Evolutionary conservation across 2,329 filamentous ascomycete species (phyloP).

Genomic region (Exophiala bonariae): DNA sequence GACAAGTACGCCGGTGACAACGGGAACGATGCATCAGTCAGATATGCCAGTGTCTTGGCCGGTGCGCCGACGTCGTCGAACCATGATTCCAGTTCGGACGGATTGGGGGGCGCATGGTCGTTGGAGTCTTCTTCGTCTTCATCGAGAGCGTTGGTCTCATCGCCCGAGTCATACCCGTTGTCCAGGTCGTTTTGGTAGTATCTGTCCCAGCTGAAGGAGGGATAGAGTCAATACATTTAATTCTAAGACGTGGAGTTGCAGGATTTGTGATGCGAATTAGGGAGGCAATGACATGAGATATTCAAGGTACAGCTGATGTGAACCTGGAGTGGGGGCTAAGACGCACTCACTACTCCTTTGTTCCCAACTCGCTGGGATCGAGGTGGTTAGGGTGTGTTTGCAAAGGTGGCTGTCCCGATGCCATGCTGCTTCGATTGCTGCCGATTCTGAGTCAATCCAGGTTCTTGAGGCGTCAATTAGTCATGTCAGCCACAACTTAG

Average conservation of each 20-base stretch:
- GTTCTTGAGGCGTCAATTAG: too few species aligned
- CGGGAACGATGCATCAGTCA: conserved; percentile 53
- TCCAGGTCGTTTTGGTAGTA: conserved; percentile 45
- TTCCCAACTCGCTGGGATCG: conserved; percentile 77
- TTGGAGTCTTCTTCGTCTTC: conserved; percentile 70
- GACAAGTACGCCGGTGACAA: conserved; percentile 36
- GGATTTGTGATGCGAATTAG: too few species aligned
- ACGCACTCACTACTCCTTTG: conserved; percentile 77
- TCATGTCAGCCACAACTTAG: too few species aligned
- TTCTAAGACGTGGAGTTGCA: too few species aligned
- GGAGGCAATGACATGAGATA: too few species aligned
- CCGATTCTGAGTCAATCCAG: too few species aligned
- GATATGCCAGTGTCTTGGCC: conserved; percentile 71
- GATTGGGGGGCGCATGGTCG: conserved; percentile 67
- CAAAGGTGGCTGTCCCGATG: conserved; percentile 25
- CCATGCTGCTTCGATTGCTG: background rate
- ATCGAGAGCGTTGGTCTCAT: conserved; percentile 49
- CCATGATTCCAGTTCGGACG: conserved; percentile 78
- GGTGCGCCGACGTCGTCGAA: conserved; percentile 93
- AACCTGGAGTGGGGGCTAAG: too few species aligned
- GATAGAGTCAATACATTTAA: background rate
- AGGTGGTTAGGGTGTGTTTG: conserved; percentile 65
- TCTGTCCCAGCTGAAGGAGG: conserved; percentile 62
- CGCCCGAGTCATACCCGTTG: conserved; percentile 8
- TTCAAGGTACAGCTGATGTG: too few species aligned